Base-by-base conservation (phyloP, 2,329 filamentous ascomycete species). In the Colletotrichum sojae region DNA sequence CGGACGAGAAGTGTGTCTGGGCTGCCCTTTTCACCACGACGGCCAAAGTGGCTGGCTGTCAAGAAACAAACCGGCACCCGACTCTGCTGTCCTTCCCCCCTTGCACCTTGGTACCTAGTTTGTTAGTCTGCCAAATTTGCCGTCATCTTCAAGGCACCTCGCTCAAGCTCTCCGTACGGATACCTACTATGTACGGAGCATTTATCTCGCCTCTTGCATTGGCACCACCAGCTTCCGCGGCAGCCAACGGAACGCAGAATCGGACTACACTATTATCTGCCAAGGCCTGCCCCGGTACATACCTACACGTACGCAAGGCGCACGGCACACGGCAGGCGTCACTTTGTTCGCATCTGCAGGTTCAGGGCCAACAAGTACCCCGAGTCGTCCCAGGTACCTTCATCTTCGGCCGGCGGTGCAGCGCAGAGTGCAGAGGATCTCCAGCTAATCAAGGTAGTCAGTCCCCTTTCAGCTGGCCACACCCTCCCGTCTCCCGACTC, bases 401-500 rank as follows among this genome's bases (percentile, higher is more conserved):
- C 20, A 43, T 15, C 40, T 5, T 10, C 15, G 40, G 40, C 40
- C 40, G 16, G 53, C 25, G 40, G 40, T 43, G 13, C 40, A 16
- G 13, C 16, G 40, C 40, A 43, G 40, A 43, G 40, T 69, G 54
- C 49, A 64, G 66, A 69, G 54, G 61, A 69, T 69, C 66, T 65
- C 66, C 61, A 60, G 62, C 66, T 60, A 59, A 36, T 36, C 31
- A 36, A 58, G 20, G 27, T 45, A 64, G 46, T n/a, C 40, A 63
- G 64, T 36, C 25, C 65, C 65, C 65, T 57, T 27, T 52, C 46
- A 46, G 31, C 45, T 57, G 39, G 64, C 39, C 46, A 63, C 64
- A 63, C 66, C 53, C 54, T 49, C 53, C 54, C 20, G 5, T 12
- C 31, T 31, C 52, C n/a, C 49, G 25, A 27, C 40, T 51, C 60